Evolutionary conservation across 2,329 filamentous ascomycete species (phyloP), one percentile per base, ranked within the genome.

Genomic region (Venturia effusa): DNA sequence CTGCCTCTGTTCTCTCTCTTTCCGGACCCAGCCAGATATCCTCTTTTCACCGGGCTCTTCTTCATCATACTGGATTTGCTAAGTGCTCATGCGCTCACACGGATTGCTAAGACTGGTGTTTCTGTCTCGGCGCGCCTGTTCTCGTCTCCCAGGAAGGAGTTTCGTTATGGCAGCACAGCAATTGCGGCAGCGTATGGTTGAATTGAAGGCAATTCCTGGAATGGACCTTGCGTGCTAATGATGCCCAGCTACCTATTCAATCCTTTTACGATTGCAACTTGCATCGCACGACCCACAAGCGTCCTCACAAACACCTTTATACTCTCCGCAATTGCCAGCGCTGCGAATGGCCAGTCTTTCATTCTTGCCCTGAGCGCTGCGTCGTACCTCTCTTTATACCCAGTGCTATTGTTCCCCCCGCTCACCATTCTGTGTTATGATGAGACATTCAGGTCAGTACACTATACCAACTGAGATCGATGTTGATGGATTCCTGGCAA

Each of bases 301-400:
- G 86, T 93, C 65, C 93, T 99, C 73, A 92, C 92, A 0, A 94
- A 90, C 64, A 89, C 89, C 72, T 92, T 92, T 69, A 89, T 96
- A 68, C 84, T 97, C 37, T 85, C 90, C 67, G 89, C 93, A 66
- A 84, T 96, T 63, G 84, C 89, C 19, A 90, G 89, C 74, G 93
- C 93, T 54, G 86, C 92, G 59, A 78, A 82, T 34, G 92, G 91
- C 64, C 85, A 85, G 61, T 84, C 72, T 54, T 69, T 92, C 63
- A 88, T 96, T 79, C 83, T 97, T 37, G 88, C 92, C 59, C 78
- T 97, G 57, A 88, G 92, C 40, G 87, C 96, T 70, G 92, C 93
- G 22, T 86, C 90, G 17, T 97, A 97, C 76, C 81, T 97, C 17
- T 94, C 92, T 22, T 87, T 99, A 77, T 97, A 97, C 71, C 94